phyloP scores from a whole-genome alignment of 441 rosid species.

The Gossypium lobatum region DNA sequence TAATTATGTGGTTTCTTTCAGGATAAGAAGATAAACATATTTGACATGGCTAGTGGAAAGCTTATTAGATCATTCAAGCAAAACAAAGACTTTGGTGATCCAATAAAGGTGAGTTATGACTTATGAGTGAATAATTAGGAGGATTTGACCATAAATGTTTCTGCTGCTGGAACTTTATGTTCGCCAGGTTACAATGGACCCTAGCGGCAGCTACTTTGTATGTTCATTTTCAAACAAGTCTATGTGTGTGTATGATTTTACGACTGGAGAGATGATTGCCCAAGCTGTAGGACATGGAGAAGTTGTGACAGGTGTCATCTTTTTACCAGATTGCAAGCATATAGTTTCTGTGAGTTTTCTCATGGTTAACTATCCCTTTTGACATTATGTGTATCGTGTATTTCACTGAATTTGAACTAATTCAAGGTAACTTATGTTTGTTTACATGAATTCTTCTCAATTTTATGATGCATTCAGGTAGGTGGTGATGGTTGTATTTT shows the following conservation, averaged over 20 bases:
- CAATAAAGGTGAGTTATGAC: slow-evolving; percentile 48
- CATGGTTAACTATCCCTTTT: slow-evolving; percentile 13
- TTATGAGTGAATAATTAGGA: neutral
- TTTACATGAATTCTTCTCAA: slow-evolving; percentile 13
- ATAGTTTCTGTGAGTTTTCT: slow-evolving; percentile 67
- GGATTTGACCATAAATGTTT: slow-evolving; percentile 9
- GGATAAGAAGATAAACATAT: slow-evolving; percentile 83
- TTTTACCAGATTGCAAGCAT: slow-evolving; percentile 86
- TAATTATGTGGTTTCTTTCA: slow-evolving; percentile 15
- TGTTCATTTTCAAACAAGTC: slow-evolving; percentile 75
- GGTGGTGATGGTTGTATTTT: slow-evolving; percentile 78
- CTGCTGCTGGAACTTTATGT: slow-evolving; percentile 20
- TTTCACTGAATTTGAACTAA: slow-evolving; percentile 1
- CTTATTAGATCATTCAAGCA: slow-evolving; percentile 68
- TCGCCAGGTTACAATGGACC: slow-evolving; percentile 70
- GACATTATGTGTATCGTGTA: neutral
- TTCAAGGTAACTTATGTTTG: neutral
- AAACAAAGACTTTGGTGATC: slow-evolving; percentile 69
- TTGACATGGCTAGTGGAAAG: slow-evolving; percentile 57
- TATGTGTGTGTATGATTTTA: slow-evolving; percentile 59
- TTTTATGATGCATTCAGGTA: slow-evolving; percentile 41
- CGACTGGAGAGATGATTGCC: slow-evolving; percentile 60
- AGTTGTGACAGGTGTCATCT: slow-evolving; percentile 70
- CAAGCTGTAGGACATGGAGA: slow-evolving; percentile 81
- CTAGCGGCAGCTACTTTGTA: slow-evolving; percentile 67